These are phyloP conservation scores for Coriolopsis trogii DNA, from an alignment of 1,284 basidiomycete species.

Conservation along the genomic window DNA sequence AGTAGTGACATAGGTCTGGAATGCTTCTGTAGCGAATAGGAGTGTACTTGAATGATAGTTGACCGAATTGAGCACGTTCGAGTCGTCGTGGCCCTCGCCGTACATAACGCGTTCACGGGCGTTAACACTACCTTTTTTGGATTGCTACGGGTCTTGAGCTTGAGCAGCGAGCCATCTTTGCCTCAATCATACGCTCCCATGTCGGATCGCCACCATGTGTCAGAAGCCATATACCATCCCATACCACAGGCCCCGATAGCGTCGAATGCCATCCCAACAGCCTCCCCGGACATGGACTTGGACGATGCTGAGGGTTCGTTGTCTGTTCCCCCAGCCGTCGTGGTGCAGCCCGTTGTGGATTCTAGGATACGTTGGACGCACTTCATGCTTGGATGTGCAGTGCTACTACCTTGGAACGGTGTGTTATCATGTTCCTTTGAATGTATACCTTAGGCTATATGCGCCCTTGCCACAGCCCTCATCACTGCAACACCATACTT, in stretches of 20 bases:
- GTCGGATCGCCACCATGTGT: slow-evolving; percentile 19
- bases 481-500: slow-evolving; percentile 82
- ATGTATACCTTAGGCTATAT: background rate
- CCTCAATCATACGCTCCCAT: no score
- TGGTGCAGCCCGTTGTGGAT: slow-evolving; percentile 34
- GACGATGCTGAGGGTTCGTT: slow-evolving; percentile 43
- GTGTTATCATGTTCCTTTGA: slow-evolving; percentile 5
- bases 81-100: no score
- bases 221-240: slow-evolving; percentile 32
- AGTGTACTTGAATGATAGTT: no score
- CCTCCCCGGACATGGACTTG: slow-evolving; percentile 32
- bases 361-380: slow-evolving; percentile 59
- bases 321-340: slow-evolving; percentile 23
- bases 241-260: slow-evolving; percentile 32
- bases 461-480: no score
- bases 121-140: no score
- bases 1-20: no score
- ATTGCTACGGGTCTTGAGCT: no score
- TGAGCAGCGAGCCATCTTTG: no score
- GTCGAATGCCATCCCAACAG: slow-evolving; percentile 13
- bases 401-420: slow-evolving; percentile 84
- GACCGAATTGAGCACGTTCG: no score
- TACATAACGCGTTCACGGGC: no score
- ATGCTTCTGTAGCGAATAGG: no score
- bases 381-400: slow-evolving; percentile 73